Conservation (phyloP, 192 early-diverging fungal genomes). For the Coemansia sp. region DNA sequence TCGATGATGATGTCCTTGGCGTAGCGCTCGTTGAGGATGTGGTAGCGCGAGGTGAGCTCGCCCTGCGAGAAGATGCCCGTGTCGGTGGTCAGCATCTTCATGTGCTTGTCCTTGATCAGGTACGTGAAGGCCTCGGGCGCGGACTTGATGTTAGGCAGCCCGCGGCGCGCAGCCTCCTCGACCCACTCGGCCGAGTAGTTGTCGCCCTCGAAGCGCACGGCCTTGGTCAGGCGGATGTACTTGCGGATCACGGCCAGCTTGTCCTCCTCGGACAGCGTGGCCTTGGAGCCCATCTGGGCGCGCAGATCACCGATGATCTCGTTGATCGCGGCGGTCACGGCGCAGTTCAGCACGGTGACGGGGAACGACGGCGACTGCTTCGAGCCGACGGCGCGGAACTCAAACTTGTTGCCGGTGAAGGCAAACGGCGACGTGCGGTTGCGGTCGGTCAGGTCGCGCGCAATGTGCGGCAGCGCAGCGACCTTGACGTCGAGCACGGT, state of each 20-base stretch:
- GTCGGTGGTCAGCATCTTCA: conserved; percentile 70
- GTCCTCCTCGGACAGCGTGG: conserved; percentile 84
- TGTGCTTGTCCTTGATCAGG: conserved; percentile 68
- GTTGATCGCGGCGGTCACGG: conserved; percentile 79
- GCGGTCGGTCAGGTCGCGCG: conserved; percentile 97
- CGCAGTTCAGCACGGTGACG: conserved; percentile 88
- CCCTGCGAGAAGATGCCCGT: conserved; percentile 81
- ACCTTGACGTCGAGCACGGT: conserved; percentile 96
- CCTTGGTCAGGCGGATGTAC: conserved; percentile 66
- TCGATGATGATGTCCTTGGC: conserved; percentile 96
- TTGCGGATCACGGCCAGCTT: conserved; percentile 84
- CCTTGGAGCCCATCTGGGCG: conserved; percentile 81
- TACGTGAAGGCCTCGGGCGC: conserved; percentile 88
- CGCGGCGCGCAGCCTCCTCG: conserved; percentile 87
- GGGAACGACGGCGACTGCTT: conserved; percentile 98
- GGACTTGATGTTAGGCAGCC: conserved; percentile 92
- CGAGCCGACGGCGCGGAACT: conserved; percentile 99
- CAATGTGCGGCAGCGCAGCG: conserved; percentile 83
- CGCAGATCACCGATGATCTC: conserved; percentile 72
- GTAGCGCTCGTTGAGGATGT: conserved; percentile 97
- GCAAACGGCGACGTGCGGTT: conserved; percentile 99
- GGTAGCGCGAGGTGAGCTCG: conserved; percentile 90
- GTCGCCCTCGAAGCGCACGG: conserved; percentile 96
- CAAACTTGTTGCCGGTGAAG: conserved; percentile 99
- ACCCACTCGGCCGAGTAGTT: conserved; percentile 96